Conservation (phyloP, 2,329 filamentous ascomycete genomes). For the Zelopaecilomyces penicillatus region DNA sequence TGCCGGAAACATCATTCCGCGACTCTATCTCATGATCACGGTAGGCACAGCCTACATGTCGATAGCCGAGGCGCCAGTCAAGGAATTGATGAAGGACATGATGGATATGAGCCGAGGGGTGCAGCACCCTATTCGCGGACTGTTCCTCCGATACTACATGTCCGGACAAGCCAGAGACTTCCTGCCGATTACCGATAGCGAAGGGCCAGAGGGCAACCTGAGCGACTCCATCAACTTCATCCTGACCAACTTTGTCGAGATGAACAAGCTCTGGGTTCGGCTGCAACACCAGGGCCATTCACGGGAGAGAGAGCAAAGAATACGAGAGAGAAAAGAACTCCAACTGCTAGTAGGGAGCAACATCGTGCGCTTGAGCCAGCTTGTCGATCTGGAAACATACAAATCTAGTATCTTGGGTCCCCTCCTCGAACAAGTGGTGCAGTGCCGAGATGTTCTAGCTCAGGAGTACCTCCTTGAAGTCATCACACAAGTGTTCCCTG, state of each 20-base stretch:
- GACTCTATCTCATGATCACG: constrained; percentile 97
- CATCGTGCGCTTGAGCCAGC: constrained; percentile 84
- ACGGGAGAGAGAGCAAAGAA: constrained; percentile 84
- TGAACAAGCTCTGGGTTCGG: constrained; percentile 99
- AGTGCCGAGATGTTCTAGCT: constrained; percentile 91
- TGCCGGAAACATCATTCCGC: constrained; percentile 93
- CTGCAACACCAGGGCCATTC: constrained; percentile 97
- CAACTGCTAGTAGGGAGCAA: constrained; percentile 96
- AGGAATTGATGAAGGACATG: constrained; percentile 99
- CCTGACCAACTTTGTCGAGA: constrained; percentile 97
- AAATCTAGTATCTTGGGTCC: constrained; percentile 83
- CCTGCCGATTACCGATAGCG: constrained; percentile 71
- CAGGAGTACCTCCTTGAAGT: constrained; percentile 98
- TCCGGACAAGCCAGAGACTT: constrained; percentile 89
- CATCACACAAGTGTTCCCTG: constrained; percentile 96
- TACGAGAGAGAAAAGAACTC: constrained; percentile 88
- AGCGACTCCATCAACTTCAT: constrained; percentile 98
- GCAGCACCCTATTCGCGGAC: constrained; percentile 88
- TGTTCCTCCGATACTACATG: constrained; percentile 94
- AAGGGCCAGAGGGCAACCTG: constrained; percentile 89
- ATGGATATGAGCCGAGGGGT: constrained; percentile 99
- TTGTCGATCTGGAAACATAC: constrained; percentile 92
- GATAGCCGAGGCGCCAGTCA: constrained; percentile 94
- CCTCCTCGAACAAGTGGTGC: constrained; percentile 90
- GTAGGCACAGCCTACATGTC: constrained; percentile 99